Evolutionary conservation across 2,329 filamentous ascomycete species (phyloP).

Genomic region (Fusarium nodosum): DNA sequence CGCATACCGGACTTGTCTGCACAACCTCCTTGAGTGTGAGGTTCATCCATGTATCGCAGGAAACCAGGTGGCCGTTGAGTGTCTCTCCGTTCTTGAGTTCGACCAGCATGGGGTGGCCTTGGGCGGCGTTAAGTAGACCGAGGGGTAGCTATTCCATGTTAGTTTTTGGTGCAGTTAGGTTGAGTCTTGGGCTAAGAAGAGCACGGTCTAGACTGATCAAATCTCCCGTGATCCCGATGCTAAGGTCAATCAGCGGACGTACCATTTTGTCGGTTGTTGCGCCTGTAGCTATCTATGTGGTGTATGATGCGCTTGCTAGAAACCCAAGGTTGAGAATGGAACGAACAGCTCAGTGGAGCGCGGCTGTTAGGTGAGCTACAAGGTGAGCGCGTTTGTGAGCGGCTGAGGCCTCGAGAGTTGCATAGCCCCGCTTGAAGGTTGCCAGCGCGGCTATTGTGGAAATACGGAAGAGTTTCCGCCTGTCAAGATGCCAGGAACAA

Average conservation of each 20-base stretch:
- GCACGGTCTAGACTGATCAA: neutral
- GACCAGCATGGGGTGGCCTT: slow-evolving; percentile 97
- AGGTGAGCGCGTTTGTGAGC: slow-evolving; percentile 38
- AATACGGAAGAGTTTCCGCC: slow-evolving; percentile 34
- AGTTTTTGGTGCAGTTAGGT: slow-evolving; percentile 38
- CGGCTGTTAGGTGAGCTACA: slow-evolving; percentile 46
- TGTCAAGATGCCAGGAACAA: slow-evolving; percentile 3
- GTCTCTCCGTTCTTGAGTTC: slow-evolving; percentile 98
- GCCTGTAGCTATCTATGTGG: slow-evolving; percentile 35
- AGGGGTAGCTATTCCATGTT: slow-evolving; percentile 69
- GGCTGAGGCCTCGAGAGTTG: slow-evolving; percentile 38
- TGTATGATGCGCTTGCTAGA: slow-evolving; percentile 45
- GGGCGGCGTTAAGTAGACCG: slow-evolving; percentile 92
- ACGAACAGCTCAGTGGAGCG: slow-evolving; percentile 48
- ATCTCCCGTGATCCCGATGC: neutral
- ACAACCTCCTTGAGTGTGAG: slow-evolving; percentile 96
- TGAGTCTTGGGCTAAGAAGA: slow-evolving; percentile 16
- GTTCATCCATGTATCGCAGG: slow-evolving; percentile 99
- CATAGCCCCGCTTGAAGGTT: slow-evolving; percentile 46
- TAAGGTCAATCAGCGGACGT: slow-evolving; percentile 14
- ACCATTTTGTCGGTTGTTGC: slow-evolving; percentile 47
- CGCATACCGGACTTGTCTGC: slow-evolving; percentile 84
- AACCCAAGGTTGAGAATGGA: slow-evolving; percentile 45
- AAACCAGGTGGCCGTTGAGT: slow-evolving; percentile 93
- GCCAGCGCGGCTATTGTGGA: neutral